Evolutionary conservation across 352 stramenopile species (phyloP).

Genomic region (Blastocystis sp.): DNA sequence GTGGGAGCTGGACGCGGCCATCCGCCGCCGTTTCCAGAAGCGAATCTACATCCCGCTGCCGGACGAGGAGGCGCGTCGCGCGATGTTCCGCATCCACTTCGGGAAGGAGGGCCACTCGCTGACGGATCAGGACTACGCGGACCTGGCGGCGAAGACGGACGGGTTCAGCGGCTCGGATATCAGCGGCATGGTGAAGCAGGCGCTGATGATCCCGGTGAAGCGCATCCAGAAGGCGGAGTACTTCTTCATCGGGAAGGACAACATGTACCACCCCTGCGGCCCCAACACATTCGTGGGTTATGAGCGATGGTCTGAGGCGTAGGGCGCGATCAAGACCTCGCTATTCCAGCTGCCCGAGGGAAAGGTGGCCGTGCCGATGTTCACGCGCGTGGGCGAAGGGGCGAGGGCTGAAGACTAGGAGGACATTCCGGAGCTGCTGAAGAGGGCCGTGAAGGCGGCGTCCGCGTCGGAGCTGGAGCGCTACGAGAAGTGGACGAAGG

Average conservation of each 20-base stretch:
- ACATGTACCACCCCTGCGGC: constrained; percentile 49
- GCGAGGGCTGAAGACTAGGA: constrained; percentile 73
- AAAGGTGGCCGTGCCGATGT: constrained; percentile 78
- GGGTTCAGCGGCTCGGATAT: constrained; percentile 94
- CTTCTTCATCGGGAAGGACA: constrained; percentile 69
- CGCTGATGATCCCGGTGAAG: constrained; percentile 91
- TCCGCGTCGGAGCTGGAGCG: constrained; percentile 89
- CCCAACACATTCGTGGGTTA: not conserved
- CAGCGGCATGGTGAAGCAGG: constrained; percentile 90
- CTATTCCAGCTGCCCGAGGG: constrained; percentile 79
- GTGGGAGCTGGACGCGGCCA: constrained; percentile 91
- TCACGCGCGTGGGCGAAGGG: constrained; percentile 70
- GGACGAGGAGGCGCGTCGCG: constrained; percentile 80
- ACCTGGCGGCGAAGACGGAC: constrained; percentile 85
- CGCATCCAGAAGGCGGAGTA: constrained; percentile 92
- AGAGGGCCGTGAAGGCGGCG: constrained; percentile 89
- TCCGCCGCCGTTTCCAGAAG: constrained; percentile 81
- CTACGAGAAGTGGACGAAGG: constrained; percentile 95
- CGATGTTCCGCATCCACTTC: constrained; percentile 93
- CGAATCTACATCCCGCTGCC: constrained; percentile 91
- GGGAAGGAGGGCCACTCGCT: constrained; percentile 90
- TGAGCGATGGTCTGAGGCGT: not conserved
- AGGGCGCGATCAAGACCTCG: constrained; percentile 76
- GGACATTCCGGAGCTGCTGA: constrained; percentile 92
- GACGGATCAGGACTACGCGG: constrained; percentile 86